Percentiles rank a stretch among this genome's conserved stretches.
These are phyloP conservation scores for Calonectria hawksworthii DNA, from an alignment of 2,329 filamentous ascomycete genomes.

Conservation along the genomic window DNA sequence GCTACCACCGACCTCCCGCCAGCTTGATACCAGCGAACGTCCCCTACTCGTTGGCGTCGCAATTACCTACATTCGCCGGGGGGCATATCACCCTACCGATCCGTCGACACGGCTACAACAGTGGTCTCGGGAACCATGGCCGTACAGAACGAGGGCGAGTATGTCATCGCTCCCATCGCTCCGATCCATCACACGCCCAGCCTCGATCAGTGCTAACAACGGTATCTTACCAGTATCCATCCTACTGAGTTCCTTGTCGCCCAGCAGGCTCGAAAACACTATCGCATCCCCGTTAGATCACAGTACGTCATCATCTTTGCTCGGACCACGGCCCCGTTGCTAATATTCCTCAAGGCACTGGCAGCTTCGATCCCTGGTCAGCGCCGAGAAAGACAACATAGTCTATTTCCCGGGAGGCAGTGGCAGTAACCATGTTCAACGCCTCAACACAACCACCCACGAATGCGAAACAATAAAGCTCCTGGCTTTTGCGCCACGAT, in stretches of 20 bases:
- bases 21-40: constrained; percentile 20
- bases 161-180: constrained; percentile 42
- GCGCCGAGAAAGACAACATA: constrained; percentile 80
- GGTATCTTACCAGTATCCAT: constrained; percentile 65
- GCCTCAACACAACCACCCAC: constrained; percentile 76
- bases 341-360: constrained; percentile 72
- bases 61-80: constrained; percentile 23
- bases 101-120: constrained; percentile 35
- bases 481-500: constrained; percentile 82
- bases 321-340: constrained; percentile 33
- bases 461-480: constrained; percentile 81
- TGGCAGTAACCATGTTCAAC: constrained; percentile 75
- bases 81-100: constrained; percentile 21
- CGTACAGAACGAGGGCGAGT: constrained; percentile 68
- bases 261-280: constrained; percentile 73
- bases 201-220: constrained; percentile 20
- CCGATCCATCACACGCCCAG: background rate
- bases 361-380: constrained; percentile 92
- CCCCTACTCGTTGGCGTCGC: constrained; percentile 20
- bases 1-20: constrained; percentile 17
- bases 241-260: constrained; percentile 77
- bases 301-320: constrained; percentile 64
- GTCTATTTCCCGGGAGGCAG: constrained; percentile 88
- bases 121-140: constrained; percentile 59
- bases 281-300: constrained; percentile 75